Evolutionary conservation across 2,329 filamentous ascomycete species (phyloP).

Genomic region (Massarina eburnea): DNA sequence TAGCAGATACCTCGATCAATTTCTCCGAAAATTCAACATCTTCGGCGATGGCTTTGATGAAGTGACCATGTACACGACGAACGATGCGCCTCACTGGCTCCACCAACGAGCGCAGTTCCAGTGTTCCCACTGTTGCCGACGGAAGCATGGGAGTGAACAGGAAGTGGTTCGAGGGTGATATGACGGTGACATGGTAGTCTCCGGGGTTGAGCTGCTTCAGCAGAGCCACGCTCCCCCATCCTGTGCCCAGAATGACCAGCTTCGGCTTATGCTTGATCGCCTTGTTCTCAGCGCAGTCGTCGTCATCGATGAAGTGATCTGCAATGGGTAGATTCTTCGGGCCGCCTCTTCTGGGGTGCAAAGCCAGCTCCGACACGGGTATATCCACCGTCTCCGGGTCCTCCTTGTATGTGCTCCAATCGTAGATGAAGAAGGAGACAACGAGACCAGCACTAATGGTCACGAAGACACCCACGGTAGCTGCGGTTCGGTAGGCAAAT

Average conservation of each 20-base stretch:
- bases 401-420: constrained; percentile 86
- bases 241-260: constrained; percentile 87
- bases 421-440: constrained; percentile 87
- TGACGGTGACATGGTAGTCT: constrained; percentile 93
- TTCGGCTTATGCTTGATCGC: constrained; percentile 84
- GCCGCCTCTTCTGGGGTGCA: constrained; percentile 79
- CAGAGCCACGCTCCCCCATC: constrained; percentile 91
- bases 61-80: constrained; percentile 77
- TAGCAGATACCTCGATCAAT: constrained; percentile 81
- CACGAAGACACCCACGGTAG: constrained; percentile 74
- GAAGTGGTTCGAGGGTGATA: constrained; percentile 95
- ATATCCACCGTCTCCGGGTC: constrained; percentile 69
- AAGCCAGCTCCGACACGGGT: constrained; percentile 78
- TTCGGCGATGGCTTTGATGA: constrained; percentile 82
- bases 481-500: constrained; percentile 69
- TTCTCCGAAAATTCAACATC: constrained; percentile 91
- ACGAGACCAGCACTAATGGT: constrained; percentile 69
- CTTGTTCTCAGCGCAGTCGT: constrained; percentile 72
- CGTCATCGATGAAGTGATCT: constrained; percentile 84
- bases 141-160: constrained; percentile 98
- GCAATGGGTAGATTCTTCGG: constrained; percentile 95
- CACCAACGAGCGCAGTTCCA: constrained; percentile 86
- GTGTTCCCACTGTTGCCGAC: constrained; percentile 91
- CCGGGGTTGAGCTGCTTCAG: constrained; percentile 87
- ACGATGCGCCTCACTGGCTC: constrained; percentile 91